Base-by-base conservation (phyloP, 805 yeast genomes). In the Wickerhamiella azyma region DNA sequence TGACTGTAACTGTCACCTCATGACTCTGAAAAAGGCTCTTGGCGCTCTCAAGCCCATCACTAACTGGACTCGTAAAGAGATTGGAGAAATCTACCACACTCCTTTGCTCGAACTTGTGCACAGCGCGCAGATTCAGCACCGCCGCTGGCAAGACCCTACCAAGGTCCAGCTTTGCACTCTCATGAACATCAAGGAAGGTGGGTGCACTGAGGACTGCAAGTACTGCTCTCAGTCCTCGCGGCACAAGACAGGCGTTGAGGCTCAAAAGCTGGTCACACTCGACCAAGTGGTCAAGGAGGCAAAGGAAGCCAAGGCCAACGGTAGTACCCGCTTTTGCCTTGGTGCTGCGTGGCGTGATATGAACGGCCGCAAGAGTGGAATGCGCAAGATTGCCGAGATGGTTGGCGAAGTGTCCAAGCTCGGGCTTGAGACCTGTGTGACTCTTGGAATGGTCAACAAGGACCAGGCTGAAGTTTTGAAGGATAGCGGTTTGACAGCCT, bases 261-360 rank as follows among this genome's bases (percentile, higher is more conserved):
- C 89, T 2, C 80, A 76, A 48, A 77, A 75, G 55, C 61, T 81
- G 64, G 69, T 81, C 11, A 62, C 68, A 21, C 57, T 80, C 9
- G 85, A 79, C 5, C 68, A 69, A n/a, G 88, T 82, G 1, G 61
- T 78, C 53, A 67, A 64, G 43, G 79, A 75, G 28, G 92, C 92
- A 1, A 65, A 62, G 45, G 70, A 69, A 43, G 88, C 92, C 10
- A 77, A 79, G 54, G 65, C 54, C 5, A 80, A 81, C 52, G 89
- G 89, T 0, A 72, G 81, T 1, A 82, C 92, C 0, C 67, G 92
- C 52, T 82, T 82, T 58, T 82, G 92, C 58, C 74, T 82, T 77
- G 92, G 92, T 40, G 85, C 89, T 9, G 92, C 92, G 2, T 83
- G 89, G 92, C 71, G 92, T 59, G 89, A 81, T 50, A 82, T 82